Evolutionary conservation across 345 rosid genomes (phyloP).

Genomic region (Kandelia obovata): DNA sequence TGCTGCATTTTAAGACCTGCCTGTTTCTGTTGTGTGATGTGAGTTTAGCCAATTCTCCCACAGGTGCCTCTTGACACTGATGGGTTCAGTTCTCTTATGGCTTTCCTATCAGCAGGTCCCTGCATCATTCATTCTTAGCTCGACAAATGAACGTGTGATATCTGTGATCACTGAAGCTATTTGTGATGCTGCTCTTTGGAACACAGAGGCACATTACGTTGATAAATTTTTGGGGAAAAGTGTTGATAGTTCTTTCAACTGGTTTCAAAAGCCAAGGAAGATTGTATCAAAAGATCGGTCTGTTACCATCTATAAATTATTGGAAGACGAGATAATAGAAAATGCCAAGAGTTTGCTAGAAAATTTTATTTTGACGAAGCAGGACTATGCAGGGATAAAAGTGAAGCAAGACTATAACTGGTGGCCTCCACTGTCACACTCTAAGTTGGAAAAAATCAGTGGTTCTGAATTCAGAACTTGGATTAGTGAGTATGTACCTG

Average conservation of each 20-base stretch:
- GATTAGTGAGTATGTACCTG: slow-evolving; percentile 67
- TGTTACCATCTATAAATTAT: slow-evolving; percentile 45
- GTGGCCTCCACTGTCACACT: slow-evolving; percentile 50
- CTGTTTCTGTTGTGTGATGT: slow-evolving; percentile 25
- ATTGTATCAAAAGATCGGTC: slow-evolving; percentile 61
- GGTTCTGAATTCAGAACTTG: slow-evolving; percentile 71
- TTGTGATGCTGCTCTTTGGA: slow-evolving; percentile 58
- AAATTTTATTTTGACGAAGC: slow-evolving; percentile 43
- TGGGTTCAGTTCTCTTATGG: slow-evolving; percentile 59
- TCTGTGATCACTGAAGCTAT: slow-evolving; percentile 74
- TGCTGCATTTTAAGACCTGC: slow-evolving; percentile 1
- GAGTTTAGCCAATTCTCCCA: slow-evolving; percentile 34
- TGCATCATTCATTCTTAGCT: slow-evolving; percentile 50
- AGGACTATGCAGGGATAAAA: slow-evolving; percentile 22
- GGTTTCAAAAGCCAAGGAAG: slow-evolving; percentile 43
- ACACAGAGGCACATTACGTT: slow-evolving; percentile 51
- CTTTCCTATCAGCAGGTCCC: slow-evolving; percentile 71
- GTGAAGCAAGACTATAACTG: slow-evolving; percentile 36
- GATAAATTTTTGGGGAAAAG: slow-evolving; percentile 34
- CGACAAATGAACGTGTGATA: slow-evolving; percentile 56
- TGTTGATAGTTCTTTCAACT: slow-evolving; percentile 32
- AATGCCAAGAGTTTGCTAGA: slow-evolving; percentile 51
- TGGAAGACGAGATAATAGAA: slow-evolving; percentile 60
- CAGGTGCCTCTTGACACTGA: slow-evolving; percentile 51
- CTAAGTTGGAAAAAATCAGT: slow-evolving; percentile 64